Base-by-base conservation (phyloP, 208 protist genomes). In the Trypanosoma scelopori region DNA sequence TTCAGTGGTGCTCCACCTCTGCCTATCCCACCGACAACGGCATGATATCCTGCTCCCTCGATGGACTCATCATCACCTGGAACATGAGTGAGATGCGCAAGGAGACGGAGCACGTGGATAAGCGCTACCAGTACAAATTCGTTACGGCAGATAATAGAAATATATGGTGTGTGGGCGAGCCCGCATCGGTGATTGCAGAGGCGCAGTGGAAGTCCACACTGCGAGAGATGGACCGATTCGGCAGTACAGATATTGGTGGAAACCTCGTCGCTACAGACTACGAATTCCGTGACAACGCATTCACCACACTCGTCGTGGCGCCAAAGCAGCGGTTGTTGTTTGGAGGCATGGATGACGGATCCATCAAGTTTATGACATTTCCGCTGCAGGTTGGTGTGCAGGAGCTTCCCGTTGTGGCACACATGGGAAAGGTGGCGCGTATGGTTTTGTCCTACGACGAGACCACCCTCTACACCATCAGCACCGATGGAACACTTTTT, bases 31-130 rank as follows among this genome's bases (percentile, higher is more conserved):
- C 95, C 27, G 97, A 99, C 76, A 89, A 92, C 56, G 67, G 81
- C 35, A 71, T 98, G 35, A 60, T 98, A 43, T 96, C 91, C 6
- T 90, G 84, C 65, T 97, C 96, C 22, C 71, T 82, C 49, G 97
- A 99, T 68, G 97, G 97, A 60, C 88, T 97, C 58, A 87, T 98
- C 28, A 96, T 98, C 59, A 92, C 98, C 74, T 98, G 94, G 92
- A 87, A 83, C 63, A 70, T 97, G 7, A 66, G 68, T 25, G 87
- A 94, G 51, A 78, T 94, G 65, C 90, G 84, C 23, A 94, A 97
- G 65, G 81, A 85, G 46, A 74, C 75, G 56, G 95, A 98, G 63
- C 84, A 95, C 78, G 69, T 89, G 2, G 87, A 95, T 69, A 98
- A 98, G 76, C 81, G 78, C 32, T 96, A 85, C 59, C 81, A 93